Evolutionary conservation across 2,329 filamentous ascomycete genomes (phyloP).

Genomic region (Dothistroma septosporum): DNA sequence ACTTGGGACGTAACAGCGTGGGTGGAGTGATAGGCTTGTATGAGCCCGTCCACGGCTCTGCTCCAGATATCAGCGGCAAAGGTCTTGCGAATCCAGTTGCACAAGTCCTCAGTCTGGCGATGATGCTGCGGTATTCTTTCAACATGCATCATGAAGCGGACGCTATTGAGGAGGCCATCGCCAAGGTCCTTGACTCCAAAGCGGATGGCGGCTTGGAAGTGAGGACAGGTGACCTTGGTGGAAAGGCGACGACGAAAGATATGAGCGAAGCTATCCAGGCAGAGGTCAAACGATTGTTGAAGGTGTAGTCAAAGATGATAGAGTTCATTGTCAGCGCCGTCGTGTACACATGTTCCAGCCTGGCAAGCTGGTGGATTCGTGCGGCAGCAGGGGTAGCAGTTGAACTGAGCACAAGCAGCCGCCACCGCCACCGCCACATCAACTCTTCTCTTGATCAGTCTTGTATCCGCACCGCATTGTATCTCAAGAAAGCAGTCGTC

Average conservation of each 20-base stretch:
- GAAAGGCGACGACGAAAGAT: constrained; percentile 41
- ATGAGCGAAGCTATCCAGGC: constrained; percentile 41
- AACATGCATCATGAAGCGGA: constrained; percentile 32
- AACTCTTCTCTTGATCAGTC: too few species aligned
- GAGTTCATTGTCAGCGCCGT: background rate
- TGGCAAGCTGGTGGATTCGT: background rate
- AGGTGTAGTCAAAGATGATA: background rate
- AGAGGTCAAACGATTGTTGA: constrained; percentile 27
- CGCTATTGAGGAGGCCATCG: constrained; percentile 51
- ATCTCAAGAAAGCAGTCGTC: too few species aligned
- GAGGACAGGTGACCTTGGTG: constrained; percentile 53
- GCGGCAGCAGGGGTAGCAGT: background rate
- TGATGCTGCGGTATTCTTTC: constrained; percentile 37
- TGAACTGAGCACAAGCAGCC: too few species aligned
- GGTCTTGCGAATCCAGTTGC: constrained; percentile 33
- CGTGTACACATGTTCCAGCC: background rate
- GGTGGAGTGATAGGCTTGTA: constrained; percentile 38
- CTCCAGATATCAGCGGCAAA: constrained; percentile 35
- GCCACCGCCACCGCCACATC: too few species aligned
- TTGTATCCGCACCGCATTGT: too few species aligned
- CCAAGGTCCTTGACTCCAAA: constrained; percentile 50
- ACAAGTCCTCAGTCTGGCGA: constrained; percentile 32
- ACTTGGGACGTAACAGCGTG: constrained; percentile 36
- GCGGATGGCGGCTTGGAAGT: constrained; percentile 51
- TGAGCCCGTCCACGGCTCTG: constrained; percentile 34